Conservation (phyloP, 2,329 filamentous ascomycete genomes). For the Xylaria sp. region DNA sequence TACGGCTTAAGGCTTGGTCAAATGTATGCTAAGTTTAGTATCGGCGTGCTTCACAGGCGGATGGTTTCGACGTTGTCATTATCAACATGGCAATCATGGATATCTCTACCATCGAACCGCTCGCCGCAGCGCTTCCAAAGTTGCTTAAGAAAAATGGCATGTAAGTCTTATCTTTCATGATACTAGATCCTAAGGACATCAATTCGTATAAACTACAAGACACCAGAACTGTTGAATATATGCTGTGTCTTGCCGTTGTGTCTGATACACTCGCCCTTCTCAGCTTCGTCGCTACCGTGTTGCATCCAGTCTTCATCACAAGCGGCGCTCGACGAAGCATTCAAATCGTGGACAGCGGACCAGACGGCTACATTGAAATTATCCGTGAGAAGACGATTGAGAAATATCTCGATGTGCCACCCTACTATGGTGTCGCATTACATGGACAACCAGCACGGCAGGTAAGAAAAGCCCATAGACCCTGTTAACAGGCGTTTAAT, state of each 20-base stretch:
- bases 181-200: background rate
- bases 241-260: background rate
- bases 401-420: slow-evolving; percentile 30
- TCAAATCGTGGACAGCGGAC: slow-evolving; percentile 14
- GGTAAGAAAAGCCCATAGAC: slow-evolving; percentile 6
- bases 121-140: slow-evolving; percentile 27
- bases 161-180: slow-evolving; percentile 16
- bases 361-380: slow-evolving; percentile 14
- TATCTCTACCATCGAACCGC: slow-evolving; percentile 25
- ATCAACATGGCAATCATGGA: slow-evolving; percentile 36
- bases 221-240: background rate
- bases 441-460: slow-evolving; percentile 29
- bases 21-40: background rate
- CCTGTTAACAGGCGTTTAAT: background rate
- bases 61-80: slow-evolving; percentile 23
- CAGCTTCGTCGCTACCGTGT: slow-evolving; percentile 30
- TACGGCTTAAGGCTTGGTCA: background rate
- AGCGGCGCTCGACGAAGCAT: slow-evolving; percentile 16
- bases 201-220: background rate
- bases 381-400: slow-evolving; percentile 25
- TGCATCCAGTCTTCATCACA: slow-evolving; percentile 29
- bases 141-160: slow-evolving; percentile 28
- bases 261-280: background rate
- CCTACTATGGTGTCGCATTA: slow-evolving; percentile 22
- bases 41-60: background rate